phyloP scores from a whole-genome alignment of 106 monocot genomes.

The Dioscorea alata region DNA sequence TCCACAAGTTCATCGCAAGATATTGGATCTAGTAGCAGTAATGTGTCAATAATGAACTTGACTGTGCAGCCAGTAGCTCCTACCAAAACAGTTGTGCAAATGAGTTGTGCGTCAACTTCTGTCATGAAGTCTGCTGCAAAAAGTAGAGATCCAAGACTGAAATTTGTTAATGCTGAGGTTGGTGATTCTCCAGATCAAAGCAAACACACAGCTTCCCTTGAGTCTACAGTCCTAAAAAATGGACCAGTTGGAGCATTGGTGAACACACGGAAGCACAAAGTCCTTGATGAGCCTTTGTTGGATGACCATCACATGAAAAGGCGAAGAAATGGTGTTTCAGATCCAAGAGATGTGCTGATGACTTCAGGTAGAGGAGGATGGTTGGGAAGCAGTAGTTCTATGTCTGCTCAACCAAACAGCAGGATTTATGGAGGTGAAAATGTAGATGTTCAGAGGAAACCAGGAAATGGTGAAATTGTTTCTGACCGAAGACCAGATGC shows the following conservation, averaged over 20 bases:
- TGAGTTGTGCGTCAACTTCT: constrained; percentile 8
- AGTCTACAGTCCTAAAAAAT: neutral
- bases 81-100: constrained; percentile 10
- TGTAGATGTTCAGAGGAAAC: constrained; percentile 15
- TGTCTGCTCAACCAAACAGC: constrained; percentile 7
- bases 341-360: constrained; percentile 15
- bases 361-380: constrained; percentile 26
- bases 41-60: neutral
- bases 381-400: constrained; percentile 26
- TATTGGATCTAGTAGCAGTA: constrained; percentile 12
- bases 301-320: constrained; percentile 48
- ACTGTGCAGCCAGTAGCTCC: constrained; percentile 5
- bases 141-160: constrained; percentile 87
- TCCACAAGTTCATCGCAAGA: neutral
- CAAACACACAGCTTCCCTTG: neutral
- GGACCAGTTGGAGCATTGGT: constrained; percentile 9
- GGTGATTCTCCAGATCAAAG: constrained; percentile 10
- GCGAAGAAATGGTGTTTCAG: constrained; percentile 27
- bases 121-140: constrained; percentile 36
- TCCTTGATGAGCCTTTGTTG: constrained; percentile 16
- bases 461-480: constrained; percentile 17
- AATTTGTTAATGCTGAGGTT: constrained; percentile 34
- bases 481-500: constrained; percentile 9
- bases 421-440: constrained; percentile 13
- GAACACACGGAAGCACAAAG: constrained; percentile 56